Evolutionary conservation across 108 stramenopile species (phyloP), one percentile per base, ranked within the genome.

Genomic region (Stephanodiscus triporus): DNA sequence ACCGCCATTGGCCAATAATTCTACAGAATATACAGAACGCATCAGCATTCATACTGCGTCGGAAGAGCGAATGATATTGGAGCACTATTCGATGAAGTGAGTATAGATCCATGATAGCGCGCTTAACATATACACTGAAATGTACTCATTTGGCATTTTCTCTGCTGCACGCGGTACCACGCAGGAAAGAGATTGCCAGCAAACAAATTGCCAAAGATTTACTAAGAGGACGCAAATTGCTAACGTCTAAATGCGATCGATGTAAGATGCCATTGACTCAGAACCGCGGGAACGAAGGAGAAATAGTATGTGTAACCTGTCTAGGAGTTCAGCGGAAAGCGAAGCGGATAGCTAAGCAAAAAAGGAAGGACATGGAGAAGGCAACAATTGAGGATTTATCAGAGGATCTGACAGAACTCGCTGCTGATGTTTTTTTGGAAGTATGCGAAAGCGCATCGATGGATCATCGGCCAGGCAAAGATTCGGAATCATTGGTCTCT

Each of bases 241-340:
- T 69, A 8, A 22, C 55, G 2, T 23, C 61, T 37, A 56, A 64
- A 60, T 82, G 81, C 51, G 64, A 72, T 38, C 66, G 70, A 40
- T 76, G 81, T 57, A 61, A 56, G 43, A 82, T 82, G 81, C 81
- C 81, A 0, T 57, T 72, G 72, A 82, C 75, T 66, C 43, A 45
- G 43, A 50, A 61, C 2, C 56, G 59, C 9, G 58, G 58, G 7
- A 47, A 32, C 9, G 70, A 67, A 11, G 63, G 37, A 26, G 1
- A 16, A 26, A 43, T 63, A 9, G 43, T 49, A n/a, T 82, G 81
- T 49, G 75, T 75, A 51, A 63, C 69, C 17, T 82, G 81, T 43
- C 75, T 75, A 27, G 75, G 56, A 9, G 72, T 82, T 29, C 54
- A 67, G 49, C 51, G 61, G 36, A 70, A 67, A 32, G 81, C 73